These are phyloP conservation scores for Fusarium clavum DNA, from an alignment of 2,329 filamentous ascomycete genomes.

Conservation along the genomic window DNA sequence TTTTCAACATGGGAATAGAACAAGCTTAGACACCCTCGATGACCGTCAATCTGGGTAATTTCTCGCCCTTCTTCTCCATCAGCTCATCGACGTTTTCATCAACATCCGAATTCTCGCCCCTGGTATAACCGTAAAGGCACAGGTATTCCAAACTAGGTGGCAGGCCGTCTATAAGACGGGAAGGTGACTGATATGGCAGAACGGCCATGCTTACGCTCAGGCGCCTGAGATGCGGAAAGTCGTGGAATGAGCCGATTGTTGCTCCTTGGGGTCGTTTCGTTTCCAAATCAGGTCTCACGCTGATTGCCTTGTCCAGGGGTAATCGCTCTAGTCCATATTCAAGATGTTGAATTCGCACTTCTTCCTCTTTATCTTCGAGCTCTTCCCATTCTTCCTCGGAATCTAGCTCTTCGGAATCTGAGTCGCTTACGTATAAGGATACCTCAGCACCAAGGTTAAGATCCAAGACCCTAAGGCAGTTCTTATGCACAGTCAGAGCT, in stretches of 20 bases:
- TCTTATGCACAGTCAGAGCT: too few relatives aligned
- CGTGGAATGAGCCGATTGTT: background rate
- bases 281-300: rapidly evolving
- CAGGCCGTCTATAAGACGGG: background rate
- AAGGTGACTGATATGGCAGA: background rate
- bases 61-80: background rate
- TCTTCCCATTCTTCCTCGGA: too few relatives aligned
- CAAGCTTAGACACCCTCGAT: background rate
- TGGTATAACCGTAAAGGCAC: conserved; percentile 8
- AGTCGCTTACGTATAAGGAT: too few relatives aligned
- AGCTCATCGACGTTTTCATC: conserved; percentile 12
- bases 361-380: too few relatives aligned
- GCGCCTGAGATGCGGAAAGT: background rate
- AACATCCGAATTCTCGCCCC: background rate
- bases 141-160: conserved; percentile 10
- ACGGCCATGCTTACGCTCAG: background rate
- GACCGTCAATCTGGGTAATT: background rate
- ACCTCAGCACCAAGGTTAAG: too few relatives aligned
- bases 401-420: too few relatives aligned
- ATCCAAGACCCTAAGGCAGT: too few relatives aligned
- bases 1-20: background rate
- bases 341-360: too few relatives aligned
- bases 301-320: background rate
- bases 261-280: background rate
- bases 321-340: background rate